Evolutionary conservation across 2,329 filamentous ascomycete genomes (phyloP).

Genomic region (Hysterium pulicare): DNA sequence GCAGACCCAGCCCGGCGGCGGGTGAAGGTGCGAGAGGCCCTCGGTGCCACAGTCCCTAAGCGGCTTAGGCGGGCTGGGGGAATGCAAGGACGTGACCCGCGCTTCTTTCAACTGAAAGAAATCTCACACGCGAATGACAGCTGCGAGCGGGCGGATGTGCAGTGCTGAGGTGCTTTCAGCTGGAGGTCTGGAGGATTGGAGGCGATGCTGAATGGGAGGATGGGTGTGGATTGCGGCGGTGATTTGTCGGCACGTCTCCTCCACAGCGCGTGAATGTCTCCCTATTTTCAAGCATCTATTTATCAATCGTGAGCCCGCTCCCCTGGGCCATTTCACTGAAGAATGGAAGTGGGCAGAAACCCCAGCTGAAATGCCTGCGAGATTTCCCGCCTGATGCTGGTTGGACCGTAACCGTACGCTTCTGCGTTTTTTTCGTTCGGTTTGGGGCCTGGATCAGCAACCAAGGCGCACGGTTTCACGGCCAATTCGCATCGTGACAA

Average conservation of each 20-base stretch:
- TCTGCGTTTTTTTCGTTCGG: neutral
- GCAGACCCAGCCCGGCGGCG: slow-evolving; percentile 6
- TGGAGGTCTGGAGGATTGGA: neutral
- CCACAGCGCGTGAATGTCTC: too few species aligned
- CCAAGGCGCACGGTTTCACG: slow-evolving; percentile 3
- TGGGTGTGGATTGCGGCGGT: too few species aligned
- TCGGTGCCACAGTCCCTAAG: slow-evolving; percentile 1
- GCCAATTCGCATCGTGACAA: slow-evolving; percentile 3
- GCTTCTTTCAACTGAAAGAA: slow-evolving; percentile 1
- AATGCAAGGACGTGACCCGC: slow-evolving; percentile 12
- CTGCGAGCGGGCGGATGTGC: neutral
- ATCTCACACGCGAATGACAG: slow-evolving; percentile 5
- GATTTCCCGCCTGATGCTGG: neutral
- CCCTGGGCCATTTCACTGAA: too few species aligned
- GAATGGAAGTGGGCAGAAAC: neutral
- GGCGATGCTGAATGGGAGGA: neutral
- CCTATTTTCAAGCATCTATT: too few species aligned
- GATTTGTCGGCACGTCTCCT: too few species aligned
- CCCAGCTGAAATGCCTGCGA: neutral
- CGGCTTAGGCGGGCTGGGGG: slow-evolving; percentile 5
- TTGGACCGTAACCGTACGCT: neutral
- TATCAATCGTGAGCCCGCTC: too few species aligned
- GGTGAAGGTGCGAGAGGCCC: neutral
- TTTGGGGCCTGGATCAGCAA: neutral
- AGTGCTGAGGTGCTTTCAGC: neutral